Evolutionary conservation across 495 filamentous ascomycete genomes (phyloP).

Genomic region (Oidiodendron maius): DNA sequence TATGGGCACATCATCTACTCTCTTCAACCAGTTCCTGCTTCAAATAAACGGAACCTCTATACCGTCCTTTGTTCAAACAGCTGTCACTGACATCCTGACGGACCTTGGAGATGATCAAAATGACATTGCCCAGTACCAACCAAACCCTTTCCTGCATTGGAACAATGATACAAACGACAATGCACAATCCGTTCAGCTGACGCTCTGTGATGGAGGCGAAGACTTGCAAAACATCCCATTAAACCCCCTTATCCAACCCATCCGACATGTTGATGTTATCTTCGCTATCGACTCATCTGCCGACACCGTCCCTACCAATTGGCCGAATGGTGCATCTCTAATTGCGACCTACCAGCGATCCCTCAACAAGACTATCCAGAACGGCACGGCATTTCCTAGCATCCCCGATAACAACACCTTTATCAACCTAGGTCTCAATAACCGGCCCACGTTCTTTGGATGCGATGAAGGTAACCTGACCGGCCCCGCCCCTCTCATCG

Average conservation of each 20-base stretch:
- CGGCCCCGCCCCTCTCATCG: conserved; percentile 55
- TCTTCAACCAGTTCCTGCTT: conserved; percentile 79
- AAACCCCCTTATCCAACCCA: conserved; percentile 76
- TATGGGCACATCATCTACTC: conserved; percentile 84
- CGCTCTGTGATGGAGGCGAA: conserved; percentile 81
- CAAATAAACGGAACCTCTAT: conserved; percentile 47
- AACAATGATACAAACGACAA: conserved; percentile 57
- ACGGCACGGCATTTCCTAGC: conserved; percentile 78
- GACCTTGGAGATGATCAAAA: conserved; percentile 49
- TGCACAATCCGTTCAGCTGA: conserved; percentile 49
- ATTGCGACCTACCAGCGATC: conserved; percentile 80
- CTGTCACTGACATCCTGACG: conserved; percentile 48
- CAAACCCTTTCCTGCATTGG: conserved; percentile 81
- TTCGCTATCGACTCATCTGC: conserved; percentile 86
- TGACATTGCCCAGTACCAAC: conserved; percentile 76
- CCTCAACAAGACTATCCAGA: conserved; percentile 40
- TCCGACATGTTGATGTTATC: conserved; percentile 78
- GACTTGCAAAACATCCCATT: conserved; percentile 87
- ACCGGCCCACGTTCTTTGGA: conserved; percentile 86
- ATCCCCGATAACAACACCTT: conserved; percentile 84
- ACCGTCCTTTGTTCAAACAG: conserved; percentile 43
- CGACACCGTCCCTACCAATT: conserved; percentile 65
- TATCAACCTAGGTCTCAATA: conserved; percentile 80
- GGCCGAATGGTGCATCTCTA: conserved; percentile 83
- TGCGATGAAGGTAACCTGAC: conserved; percentile 70